These are phyloP conservation scores for Starmerella vaccinii DNA, from an alignment of 805 yeast species.

Conservation along the genomic window DNA sequence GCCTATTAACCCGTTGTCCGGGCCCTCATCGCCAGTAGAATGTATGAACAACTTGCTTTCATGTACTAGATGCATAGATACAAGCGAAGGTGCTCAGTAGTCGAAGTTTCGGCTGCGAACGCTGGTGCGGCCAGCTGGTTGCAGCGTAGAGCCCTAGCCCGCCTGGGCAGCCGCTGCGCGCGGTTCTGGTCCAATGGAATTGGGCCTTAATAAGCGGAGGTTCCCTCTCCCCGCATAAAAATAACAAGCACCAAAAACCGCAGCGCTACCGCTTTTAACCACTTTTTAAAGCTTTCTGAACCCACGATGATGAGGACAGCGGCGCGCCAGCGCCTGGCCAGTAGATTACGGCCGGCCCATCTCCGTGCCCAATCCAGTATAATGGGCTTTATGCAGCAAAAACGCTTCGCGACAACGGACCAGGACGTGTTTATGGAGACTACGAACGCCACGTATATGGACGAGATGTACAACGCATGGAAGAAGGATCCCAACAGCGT, in stretches of 20 bases:
- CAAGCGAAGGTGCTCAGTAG: neutral
- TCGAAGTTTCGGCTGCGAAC: neutral
- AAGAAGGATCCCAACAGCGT: slow-evolving; percentile 78
- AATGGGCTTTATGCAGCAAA: neutral
- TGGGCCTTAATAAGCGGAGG: slow-evolving; percentile 1
- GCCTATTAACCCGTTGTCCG: too few relatives aligned
- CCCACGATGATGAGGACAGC: slow-evolving; percentile 15
- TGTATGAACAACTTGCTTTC: neutral
- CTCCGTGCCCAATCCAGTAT: neutral
- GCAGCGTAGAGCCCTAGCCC: neutral
- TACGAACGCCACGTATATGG: slow-evolving; percentile 82
- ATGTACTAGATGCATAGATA: neutral
- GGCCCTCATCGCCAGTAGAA: neutral
- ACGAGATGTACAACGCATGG: slow-evolving; percentile 97
- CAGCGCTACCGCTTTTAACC: neutral
- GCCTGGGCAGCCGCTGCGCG: neutral
- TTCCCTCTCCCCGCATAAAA: neutral
- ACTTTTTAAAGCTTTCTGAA: neutral
- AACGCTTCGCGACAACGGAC: slow-evolving; percentile 22
- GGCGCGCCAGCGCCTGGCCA: slow-evolving; percentile 12
- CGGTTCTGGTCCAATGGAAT: slow-evolving; percentile 5
- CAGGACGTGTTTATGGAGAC: slow-evolving; percentile 72
- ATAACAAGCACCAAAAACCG: neutral
- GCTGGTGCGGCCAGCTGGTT: neutral
- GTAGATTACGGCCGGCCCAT: slow-evolving; percentile 5